Evolutionary conservation across 2,329 filamentous ascomycete species (phyloP), one percentile per base, ranked within the genome.

Genomic region (Hypoxylon sp.): DNA sequence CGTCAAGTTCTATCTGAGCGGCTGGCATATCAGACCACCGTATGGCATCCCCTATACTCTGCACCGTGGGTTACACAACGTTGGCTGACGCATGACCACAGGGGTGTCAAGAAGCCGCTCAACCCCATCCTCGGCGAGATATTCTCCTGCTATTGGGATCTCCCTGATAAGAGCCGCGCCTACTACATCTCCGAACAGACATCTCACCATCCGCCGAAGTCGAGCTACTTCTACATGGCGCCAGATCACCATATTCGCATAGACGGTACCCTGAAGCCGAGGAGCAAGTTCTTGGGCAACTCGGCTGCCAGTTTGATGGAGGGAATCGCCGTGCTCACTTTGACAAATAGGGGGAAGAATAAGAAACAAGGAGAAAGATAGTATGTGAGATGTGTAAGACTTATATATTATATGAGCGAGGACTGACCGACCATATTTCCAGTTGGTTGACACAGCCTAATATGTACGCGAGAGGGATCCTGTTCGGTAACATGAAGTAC

Each of bases 401-500:
- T 11, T 11, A 4, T 33, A 2, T n/a, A 44, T 1, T 38, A 3
- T 28, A 9, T 33, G 50, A 44, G 44, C 38, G 40, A 7, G 2
- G 9, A 48, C 70, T 74, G 33, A 74, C 61, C 4, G 33, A 74
- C 61, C 4, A 5, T 42, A 18, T 30, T 61, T 58, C 71, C 61
- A 96, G 93, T 79, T 92, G 96, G 74, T 81, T 98, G 54, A 98
- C 96, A 3, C 96, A 99, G 76, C 96, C 96, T 16, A 99, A 99
- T 82, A 99, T 99, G 93, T 99, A 99, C 78, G 96, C 95, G 20
- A 88, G 96, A 67, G 95, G 96, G 33, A 98, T 99, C 64, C 84
- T 99, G 7, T 97, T 99, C 74, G 96, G 96, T 49, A 98, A 97
- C 79, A 98, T 99, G 96, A 98, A 97, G 79, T 99, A 98, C 79